Base-by-base conservation (phyloP, 768 basidiomycete species). In the Pulveroboletus frians region DNA sequence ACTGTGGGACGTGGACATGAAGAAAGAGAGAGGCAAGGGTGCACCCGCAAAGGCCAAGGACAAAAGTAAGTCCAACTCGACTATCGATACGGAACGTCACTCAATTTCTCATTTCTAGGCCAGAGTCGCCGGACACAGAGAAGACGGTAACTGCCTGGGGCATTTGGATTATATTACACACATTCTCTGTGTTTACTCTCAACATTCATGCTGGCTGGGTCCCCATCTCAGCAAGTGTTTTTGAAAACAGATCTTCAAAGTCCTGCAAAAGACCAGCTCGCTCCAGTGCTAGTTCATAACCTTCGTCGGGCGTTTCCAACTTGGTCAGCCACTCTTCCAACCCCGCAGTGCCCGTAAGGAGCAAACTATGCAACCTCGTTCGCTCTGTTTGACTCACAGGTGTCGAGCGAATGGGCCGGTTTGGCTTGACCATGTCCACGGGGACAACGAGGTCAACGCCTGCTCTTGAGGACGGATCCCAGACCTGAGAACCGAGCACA, bases 11-110 rank as follows among this genome's bases (percentile, higher is more conserved):
- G 76, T 90, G 5, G 78, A 79, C 58, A 76, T 80, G 48, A 76
- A 72, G 63, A 85, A 78, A 68, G 79, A 73, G 59, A 78, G 89
- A 75, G 89, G 89, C 26, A 91, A 92, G 69, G 89, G 88, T 39
- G 77, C 83, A 18, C 90, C 90, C 46, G 81, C 84, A 71, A 92
- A 92, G 69, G 84, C 85, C 2, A 88, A 83, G 66, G 70, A 71
- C 20, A 74, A 78, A 66, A 79, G 88, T 87, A 37, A 39, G 78
- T 72, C 29, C 35, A n/a, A 9, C 54, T 26, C 27, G 27, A 44
- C 1, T 5, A 2, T n/a, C 7, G 23, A 18, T 32, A 29, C n/a
- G 11, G 14, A 35, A 5, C 10, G 10, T 45, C n/a, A 27, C 31
- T 47, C 21, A 59, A 31, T 6, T 27, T 20, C 17, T 39, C 26